phyloP scores from a whole-genome alignment of 257 asterid genomes.

The Lavandula angustifolia region DNA sequence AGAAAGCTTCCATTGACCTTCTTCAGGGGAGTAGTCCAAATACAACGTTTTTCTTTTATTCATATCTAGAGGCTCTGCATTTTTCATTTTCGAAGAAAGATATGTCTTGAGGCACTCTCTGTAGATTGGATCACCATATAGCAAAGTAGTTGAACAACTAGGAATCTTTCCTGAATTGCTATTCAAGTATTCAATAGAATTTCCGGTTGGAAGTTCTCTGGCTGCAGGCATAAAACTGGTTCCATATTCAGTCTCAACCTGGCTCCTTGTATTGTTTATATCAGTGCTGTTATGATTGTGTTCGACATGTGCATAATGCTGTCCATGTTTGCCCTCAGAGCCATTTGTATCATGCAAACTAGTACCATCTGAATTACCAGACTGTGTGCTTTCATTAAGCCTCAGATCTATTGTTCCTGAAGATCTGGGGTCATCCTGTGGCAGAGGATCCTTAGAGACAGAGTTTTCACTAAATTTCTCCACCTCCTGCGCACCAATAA shows the following conservation, averaged over 20 bases:
- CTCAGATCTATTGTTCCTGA: constrained; percentile 33
- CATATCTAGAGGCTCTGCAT: constrained; percentile 39
- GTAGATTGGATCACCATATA: constrained; percentile 53
- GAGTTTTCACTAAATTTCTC: constrained; percentile 38
- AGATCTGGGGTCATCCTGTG: constrained; percentile 32
- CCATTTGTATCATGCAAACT: constrained; percentile 30
- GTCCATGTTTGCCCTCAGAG: constrained; percentile 28
- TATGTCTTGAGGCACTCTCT: constrained; percentile 49
- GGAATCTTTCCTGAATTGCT: constrained; percentile 41
- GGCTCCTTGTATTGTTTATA: constrained; percentile 32
- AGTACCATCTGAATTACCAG: constrained; percentile 37
- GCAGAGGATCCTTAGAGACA: constrained; percentile 32
- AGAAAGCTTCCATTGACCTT: constrained; percentile 72
- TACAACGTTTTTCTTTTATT: constrained; percentile 49
- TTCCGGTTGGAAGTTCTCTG: constrained; percentile 42
- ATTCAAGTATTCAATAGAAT: constrained; percentile 36
- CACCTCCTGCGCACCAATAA: constrained; percentile 34
- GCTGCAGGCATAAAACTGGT: constrained; percentile 30
- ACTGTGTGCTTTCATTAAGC: constrained; percentile 29
- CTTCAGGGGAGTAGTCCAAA: constrained; percentile 72
- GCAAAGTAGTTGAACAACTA: constrained; percentile 34
- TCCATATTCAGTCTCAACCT: constrained; percentile 37
- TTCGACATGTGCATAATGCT: constrained; percentile 17
- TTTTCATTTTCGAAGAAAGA: constrained; percentile 48
- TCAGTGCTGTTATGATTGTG: constrained; percentile 23